Conservation (phyloP, 2,329 filamentous ascomycete genomes). For the Cordyceps militaris region DNA sequence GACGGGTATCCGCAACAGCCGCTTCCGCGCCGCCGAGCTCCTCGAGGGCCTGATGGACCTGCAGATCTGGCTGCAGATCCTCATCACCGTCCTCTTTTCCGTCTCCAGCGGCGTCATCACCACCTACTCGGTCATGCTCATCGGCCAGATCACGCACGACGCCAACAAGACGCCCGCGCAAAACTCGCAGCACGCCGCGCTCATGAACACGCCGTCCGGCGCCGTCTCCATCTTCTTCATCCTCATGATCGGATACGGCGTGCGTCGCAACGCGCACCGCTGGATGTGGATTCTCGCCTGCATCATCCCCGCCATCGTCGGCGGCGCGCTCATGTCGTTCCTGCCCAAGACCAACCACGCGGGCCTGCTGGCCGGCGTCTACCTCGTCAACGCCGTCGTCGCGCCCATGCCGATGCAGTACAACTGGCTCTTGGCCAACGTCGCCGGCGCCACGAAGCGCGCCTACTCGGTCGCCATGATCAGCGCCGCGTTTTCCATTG, state of each 20-base stretch:
- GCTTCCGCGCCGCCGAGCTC: constrained; percentile 6
- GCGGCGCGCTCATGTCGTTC: constrained; percentile 48
- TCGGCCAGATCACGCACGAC: constrained; percentile 11
- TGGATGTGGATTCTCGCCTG: constrained; percentile 33
- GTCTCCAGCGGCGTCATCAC: constrained; percentile 23
- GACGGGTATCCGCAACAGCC: constrained; percentile 10
- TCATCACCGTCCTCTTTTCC: constrained; percentile 17
- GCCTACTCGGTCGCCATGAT: constrained; percentile 10
- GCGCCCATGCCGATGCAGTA: constrained; percentile 36
- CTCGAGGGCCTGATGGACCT: constrained; percentile 23
- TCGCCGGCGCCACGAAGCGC: constrained; percentile 22
- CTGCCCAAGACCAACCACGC: constrained; percentile 36
- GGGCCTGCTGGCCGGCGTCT: constrained; percentile 42
- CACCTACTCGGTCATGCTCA: constrained; percentile 10
- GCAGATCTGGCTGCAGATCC: constrained; percentile 11
- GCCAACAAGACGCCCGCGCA: not conserved
- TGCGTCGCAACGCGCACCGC: constrained; percentile 30
- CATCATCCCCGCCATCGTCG: constrained; percentile 42
- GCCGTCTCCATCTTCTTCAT: constrained; percentile 12
- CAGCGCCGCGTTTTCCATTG: constrained; percentile 24
- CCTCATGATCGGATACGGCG: constrained; percentile 31
- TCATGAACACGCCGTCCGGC: constrained; percentile 11
- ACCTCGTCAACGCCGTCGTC: constrained; percentile 43
- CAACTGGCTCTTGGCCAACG: constrained; percentile 41
- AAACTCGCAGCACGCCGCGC: constrained; percentile 11